These are phyloP conservation scores for Blastocystis sp. DNA, from an alignment of 352 stramenopile species.

Conservation along the genomic window DNA sequence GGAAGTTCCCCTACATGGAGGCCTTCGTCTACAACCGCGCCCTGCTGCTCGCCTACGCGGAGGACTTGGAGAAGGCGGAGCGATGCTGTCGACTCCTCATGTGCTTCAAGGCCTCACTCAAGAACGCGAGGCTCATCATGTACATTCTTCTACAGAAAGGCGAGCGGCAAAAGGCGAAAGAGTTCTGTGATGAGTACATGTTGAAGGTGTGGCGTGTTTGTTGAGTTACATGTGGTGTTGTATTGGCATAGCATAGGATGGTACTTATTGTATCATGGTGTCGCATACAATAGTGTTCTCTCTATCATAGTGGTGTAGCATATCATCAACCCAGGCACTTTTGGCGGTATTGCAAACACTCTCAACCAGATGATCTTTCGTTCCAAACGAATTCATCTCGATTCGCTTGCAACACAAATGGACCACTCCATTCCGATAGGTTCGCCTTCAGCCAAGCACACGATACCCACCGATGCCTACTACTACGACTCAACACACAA, in stretches of 20 bases:
- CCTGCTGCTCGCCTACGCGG: not conserved
- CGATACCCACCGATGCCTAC: no score
- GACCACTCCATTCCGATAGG: no score
- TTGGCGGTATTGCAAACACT: no score
- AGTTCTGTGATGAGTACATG: constrained; percentile 13
- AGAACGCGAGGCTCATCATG: constrained; percentile 5
- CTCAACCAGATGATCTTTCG: no score
- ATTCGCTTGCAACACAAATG: no score
- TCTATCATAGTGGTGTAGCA: no score
- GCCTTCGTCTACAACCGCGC: constrained; percentile 6
- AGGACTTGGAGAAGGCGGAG: constrained; percentile 4
- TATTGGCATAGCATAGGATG: not conserved
- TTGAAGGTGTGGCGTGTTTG: not conserved
- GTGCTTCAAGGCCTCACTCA: not conserved
- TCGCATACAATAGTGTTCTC: no score
- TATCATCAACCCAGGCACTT: no score
- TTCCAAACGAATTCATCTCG: no score
- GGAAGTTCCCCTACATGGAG: not conserved
- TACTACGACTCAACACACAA: no score
- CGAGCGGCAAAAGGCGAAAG: not conserved
- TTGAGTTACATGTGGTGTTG: not conserved
- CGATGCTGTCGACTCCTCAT: not conserved
- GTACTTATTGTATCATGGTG: not conserved
- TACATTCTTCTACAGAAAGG: constrained; percentile 32
- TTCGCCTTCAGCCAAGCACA: no score